These are phyloP conservation scores for Beauveria brongniartii DNA, from an alignment of 2,329 filamentous ascomycete species.

Conservation along the genomic window DNA sequence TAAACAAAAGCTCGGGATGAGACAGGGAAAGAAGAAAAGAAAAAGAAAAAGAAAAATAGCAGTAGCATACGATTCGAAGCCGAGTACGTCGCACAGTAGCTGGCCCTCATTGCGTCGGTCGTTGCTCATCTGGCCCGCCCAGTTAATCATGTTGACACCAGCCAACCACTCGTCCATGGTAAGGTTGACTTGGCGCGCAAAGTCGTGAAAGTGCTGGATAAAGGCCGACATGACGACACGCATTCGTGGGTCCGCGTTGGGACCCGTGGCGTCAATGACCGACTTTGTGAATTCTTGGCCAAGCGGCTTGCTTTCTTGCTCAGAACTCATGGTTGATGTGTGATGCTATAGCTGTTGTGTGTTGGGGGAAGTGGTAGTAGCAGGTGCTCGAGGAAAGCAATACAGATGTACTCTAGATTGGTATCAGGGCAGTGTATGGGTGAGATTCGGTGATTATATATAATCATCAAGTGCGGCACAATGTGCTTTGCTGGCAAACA, in stretches of 20 bases:
- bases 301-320: conserved; percentile 18
- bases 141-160: conserved; percentile 51
- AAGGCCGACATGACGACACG: conserved; percentile 59
- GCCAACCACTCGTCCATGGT: conserved; percentile 74
- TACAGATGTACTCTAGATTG: too few species aligned
- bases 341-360: background rate
- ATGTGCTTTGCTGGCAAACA: too few species aligned
- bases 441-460: background rate
- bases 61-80: conserved; percentile 53
- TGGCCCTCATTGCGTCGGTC: conserved; percentile 66
- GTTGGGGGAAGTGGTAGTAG: background rate
- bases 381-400: background rate
- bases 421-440: too few species aligned
- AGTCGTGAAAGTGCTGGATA: conserved; percentile 72
- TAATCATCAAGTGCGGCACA: background rate
- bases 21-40: too few species aligned
- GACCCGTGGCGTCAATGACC: conserved; percentile 68
- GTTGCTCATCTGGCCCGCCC: conserved; percentile 60
- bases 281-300: conserved; percentile 56
- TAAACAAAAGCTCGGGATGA: too few species aligned
- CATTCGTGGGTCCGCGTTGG: conserved; percentile 59
- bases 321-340: background rate
- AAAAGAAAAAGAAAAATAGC: too few species aligned
- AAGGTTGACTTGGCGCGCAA: conserved; percentile 69
- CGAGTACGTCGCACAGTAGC: conserved; percentile 64